These are phyloP conservation scores for Puya raimondii DNA, from an alignment of 176 grass and related monocot species.

Conservation along the genomic window DNA sequence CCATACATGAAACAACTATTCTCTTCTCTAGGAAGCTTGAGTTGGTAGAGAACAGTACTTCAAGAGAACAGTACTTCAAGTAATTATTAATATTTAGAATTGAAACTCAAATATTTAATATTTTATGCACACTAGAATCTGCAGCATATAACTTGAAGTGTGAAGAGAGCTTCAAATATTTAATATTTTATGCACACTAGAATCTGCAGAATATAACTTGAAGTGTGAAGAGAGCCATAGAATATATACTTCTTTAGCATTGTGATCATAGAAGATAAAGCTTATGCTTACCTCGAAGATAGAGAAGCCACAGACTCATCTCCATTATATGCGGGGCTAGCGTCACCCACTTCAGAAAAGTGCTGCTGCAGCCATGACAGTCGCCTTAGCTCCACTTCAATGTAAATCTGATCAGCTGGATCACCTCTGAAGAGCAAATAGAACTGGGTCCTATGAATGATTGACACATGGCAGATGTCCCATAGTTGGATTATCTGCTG, in stretches of 20 bases:
- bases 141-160: no score
- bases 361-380: slow-evolving; percentile 82
- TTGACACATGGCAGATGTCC: slow-evolving; percentile 75
- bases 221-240: background rate
- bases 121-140: no score
- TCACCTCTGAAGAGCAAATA: slow-evolving; percentile 84
- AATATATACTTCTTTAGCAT: background rate
- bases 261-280: background rate
- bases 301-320: slow-evolving; percentile 62
- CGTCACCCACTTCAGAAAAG: slow-evolving; percentile 60
- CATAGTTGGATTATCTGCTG: slow-evolving; percentile 81
- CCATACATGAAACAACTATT: no score
- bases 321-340: slow-evolving; percentile 43
- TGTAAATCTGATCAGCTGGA: slow-evolving; percentile 84
- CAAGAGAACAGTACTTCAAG: no score
- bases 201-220: background rate
- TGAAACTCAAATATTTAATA: no score
- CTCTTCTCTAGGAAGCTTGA: no score
- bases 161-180: no score
- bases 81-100: no score
- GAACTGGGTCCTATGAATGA: slow-evolving; percentile 93
- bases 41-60: no score
- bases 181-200: no score
- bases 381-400: slow-evolving; percentile 80
- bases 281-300: slow-evolving; percentile 47